Evolutionary conservation across 2,329 filamentous ascomycete species (phyloP).

Genomic region (Cadophora luteo-olivacea): DNA sequence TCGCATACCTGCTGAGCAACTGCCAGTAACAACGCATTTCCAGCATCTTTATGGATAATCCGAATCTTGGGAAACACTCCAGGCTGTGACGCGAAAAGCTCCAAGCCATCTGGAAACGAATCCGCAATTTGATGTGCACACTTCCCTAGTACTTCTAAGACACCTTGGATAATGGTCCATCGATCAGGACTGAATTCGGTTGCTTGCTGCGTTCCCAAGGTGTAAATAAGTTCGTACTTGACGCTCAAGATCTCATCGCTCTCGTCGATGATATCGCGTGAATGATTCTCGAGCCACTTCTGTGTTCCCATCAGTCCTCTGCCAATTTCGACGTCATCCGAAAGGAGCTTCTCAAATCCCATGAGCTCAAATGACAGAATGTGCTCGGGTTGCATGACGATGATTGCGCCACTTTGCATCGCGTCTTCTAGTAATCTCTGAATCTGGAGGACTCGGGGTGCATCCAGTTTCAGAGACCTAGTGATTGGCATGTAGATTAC

Average conservation of each 20-base stretch:
- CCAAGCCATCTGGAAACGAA: background rate
- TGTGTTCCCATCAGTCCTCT: slow-evolving; percentile 50
- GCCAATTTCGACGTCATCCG: slow-evolving; percentile 43
- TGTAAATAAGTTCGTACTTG: slow-evolving; percentile 69
- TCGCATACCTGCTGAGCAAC: slow-evolving; percentile 1
- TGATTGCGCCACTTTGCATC: slow-evolving; percentile 55
- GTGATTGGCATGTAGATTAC: slow-evolving; percentile 67
- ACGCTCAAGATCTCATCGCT: slow-evolving; percentile 68
- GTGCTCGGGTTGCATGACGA: slow-evolving; percentile 70
- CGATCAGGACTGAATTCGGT: slow-evolving; percentile 61
- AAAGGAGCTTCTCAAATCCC: slow-evolving; percentile 57
- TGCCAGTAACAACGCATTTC: background rate
- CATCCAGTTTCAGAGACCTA: slow-evolving; percentile 50
- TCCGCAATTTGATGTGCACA: slow-evolving; percentile 26
- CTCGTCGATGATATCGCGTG: slow-evolving; percentile 68
- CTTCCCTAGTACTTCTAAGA: slow-evolving; percentile 62
- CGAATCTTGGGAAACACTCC: background rate
- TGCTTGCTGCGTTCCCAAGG: slow-evolving; percentile 58
- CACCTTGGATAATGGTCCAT: slow-evolving; percentile 61
- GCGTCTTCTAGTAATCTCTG: slow-evolving; percentile 52
- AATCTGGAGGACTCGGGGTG: slow-evolving; percentile 47
- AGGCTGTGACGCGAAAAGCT: background rate
- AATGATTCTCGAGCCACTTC: slow-evolving; percentile 50
- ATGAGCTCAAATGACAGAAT: slow-evolving; percentile 69
- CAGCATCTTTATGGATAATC: background rate